Percentiles rank a stretch among this genome's conserved stretches.
These are phyloP conservation scores for Aspergillus candidus DNA, from an alignment of 2,329 filamentous ascomycete species.

Conservation along the genomic window DNA sequence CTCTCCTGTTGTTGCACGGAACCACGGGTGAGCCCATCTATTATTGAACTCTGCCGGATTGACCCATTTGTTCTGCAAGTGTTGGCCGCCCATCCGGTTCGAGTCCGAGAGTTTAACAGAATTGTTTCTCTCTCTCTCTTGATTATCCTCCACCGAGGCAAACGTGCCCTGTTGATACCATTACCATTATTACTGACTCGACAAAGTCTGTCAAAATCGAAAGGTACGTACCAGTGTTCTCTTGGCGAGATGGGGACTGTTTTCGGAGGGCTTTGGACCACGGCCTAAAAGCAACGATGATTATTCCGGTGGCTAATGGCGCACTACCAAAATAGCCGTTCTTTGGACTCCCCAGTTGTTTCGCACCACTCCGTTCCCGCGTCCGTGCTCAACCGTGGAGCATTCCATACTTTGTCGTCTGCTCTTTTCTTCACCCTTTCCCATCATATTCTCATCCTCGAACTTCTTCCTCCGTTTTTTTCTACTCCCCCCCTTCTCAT, in stretches of 20 bases:
- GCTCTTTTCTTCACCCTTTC: constrained; percentile 9
- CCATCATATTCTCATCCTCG: not conserved
- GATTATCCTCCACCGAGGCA: no score
- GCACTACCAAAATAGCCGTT: constrained; percentile 21
- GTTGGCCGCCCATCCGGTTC: constrained; percentile 15
- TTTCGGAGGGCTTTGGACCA: constrained; percentile 12
- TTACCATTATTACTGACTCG: no score
- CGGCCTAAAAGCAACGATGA: constrained; percentile 14
- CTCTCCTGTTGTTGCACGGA: constrained; percentile 5
- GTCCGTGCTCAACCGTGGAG: constrained; percentile 20
- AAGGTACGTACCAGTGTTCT: not conserved
- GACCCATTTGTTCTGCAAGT: constrained; percentile 11
- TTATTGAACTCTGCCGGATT: constrained; percentile 8
- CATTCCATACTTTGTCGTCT: constrained; percentile 17
- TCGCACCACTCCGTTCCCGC: constrained; percentile 19
- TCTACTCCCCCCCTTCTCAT: not conserved
- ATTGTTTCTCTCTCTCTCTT: not conserved
- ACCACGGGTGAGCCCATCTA: constrained; percentile 8
- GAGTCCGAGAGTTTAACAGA: constrained; percentile 8
- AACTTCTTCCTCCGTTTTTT: constrained; percentile 1
- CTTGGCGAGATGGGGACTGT: constrained; percentile 4
- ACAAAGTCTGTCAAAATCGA: not conserved
- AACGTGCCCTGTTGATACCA: no score
- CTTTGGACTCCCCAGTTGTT: constrained; percentile 16
- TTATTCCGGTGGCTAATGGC: constrained; percentile 22